Conservation (phyloP, 345 rosid species). For the Atalantia buxifolia region DNA sequence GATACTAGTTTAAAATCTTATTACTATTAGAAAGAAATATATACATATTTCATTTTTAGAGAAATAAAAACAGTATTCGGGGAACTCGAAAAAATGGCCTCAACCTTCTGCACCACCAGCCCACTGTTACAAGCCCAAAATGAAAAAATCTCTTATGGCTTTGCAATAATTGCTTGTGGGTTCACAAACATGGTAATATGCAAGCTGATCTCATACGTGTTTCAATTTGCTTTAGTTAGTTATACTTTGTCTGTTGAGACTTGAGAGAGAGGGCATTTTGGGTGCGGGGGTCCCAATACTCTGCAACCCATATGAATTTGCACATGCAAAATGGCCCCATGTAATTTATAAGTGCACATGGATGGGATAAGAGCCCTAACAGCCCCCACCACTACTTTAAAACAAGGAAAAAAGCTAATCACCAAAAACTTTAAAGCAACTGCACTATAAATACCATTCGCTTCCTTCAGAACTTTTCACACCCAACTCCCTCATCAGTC, state of each 20-base stretch:
- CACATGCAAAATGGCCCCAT: conserved; percentile 2
- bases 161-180: too few relatives aligned
- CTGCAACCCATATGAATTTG: not conserved
- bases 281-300: not conserved
- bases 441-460: not conserved
- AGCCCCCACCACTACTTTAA: not conserved
- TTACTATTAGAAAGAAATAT: too few relatives aligned
- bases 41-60: too few relatives aligned
- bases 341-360: not conserved
- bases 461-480: not conserved
- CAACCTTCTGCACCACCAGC: too few relatives aligned
- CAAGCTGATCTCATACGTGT: not conserved
- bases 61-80: too few relatives aligned
- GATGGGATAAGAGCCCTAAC: not conserved
- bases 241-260: not conserved
- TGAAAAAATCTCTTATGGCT: too few relatives aligned
- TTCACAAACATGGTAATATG: not conserved
- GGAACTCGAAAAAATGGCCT: too few relatives aligned
- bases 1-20: too few relatives aligned
- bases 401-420: not conserved
- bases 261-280: not conserved
- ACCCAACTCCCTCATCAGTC: not conserved
- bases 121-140: too few relatives aligned
- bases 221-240: not conserved
- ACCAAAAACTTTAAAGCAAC: not conserved